Evolutionary conservation across 1,284 basidiomycete genomes (phyloP), one percentile per base, ranked within the genome.

Genomic region (Malassezia brasiliensis): DNA sequence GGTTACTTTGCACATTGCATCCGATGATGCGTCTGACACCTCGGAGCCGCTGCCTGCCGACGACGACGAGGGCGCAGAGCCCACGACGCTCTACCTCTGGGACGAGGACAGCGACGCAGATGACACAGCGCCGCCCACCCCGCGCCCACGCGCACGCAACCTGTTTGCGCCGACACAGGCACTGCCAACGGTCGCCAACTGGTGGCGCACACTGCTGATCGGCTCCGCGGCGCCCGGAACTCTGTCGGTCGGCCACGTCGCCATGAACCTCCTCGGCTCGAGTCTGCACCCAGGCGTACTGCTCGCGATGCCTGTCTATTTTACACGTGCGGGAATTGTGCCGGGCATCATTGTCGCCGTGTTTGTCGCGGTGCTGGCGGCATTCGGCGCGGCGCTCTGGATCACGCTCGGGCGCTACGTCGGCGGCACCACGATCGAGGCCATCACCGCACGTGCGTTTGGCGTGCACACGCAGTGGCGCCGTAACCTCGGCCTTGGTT

Each of bases 381-480:
- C 65, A n/a, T 67, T 70, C 10, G 71, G 71, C 17, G 69, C 68
- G 10, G 71, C 69, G 2, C 59, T 73, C 1, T 73, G 69, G 69
- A 67, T 70, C 17, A 67, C 68, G 0, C 53, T 73, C 8, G 63
- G 66, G 35, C 59, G 71, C 19, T 74, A 74, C 54, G 71, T 74
- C 37, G 66, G 67, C 14, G 66, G 67, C 22, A 62, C 46, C 48
- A 66, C 62, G 10, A 60, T 74, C 35, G 71, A 74, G 49, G 62
- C 65, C 12, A 66, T 74, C 34, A 68, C 66, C 1, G 68, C 64
- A 7, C 61, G 61, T 3, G 64, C 67, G n/a, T 67, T 64, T 49
- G 71, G 69, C 36, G 59, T 66, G 40, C 62, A 72, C 32, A 72
- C 67, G 3, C 56, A 42, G 1, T 73, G 70, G 70, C 69, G 69